These are phyloP conservation scores for Cicer chorassanicum DNA, from an alignment of 306 rosid species.

Conservation along the genomic window DNA sequence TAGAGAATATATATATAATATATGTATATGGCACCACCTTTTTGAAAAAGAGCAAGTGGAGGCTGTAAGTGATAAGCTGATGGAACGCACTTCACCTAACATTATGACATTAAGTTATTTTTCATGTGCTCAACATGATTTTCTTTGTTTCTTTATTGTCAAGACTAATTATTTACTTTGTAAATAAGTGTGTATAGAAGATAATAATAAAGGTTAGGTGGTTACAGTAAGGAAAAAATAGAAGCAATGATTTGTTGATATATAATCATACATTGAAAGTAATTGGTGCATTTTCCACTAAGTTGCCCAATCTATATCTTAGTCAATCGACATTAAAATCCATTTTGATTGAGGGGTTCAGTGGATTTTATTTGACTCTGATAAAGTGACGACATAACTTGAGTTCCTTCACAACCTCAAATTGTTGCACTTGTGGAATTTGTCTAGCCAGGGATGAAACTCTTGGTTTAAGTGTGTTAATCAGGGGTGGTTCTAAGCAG, in stretches of 20 bases:
- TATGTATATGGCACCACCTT: conserved; percentile 19
- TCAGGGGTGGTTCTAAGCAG: conserved; percentile 4
- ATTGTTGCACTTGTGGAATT: conserved; percentile 14
- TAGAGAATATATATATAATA: conserved; percentile 7
- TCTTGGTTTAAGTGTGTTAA: conserved; percentile 20
- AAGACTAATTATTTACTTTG: conserved; percentile 22
- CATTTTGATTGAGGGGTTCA: conserved; percentile 26
- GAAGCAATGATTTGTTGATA: conserved; percentile 16
- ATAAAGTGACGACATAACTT: background rate
- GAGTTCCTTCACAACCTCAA: conserved; percentile 15
- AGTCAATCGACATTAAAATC: conserved; percentile 16
- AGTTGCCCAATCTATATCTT: conserved; percentile 19
- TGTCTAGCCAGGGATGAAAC: conserved; percentile 18
- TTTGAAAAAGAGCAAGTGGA: conserved; percentile 55
- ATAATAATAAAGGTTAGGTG: conserved; percentile 18
- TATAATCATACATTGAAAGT: conserved; percentile 21
- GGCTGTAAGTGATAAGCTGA: conserved; percentile 47
- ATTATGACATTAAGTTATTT: conserved; percentile 24
- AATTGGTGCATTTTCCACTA: conserved; percentile 32
- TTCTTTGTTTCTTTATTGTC: conserved; percentile 21
- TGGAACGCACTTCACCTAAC: conserved; percentile 72
- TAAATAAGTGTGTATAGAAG: conserved; percentile 22
- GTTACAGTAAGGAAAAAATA: conserved; percentile 21
- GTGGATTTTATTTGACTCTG: conserved; percentile 31
- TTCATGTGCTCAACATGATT: conserved; percentile 36